phyloP scores from a whole-genome alignment of 768 basidiomycete genomes.

The Tylopilus cervinicoccineus region DNA sequence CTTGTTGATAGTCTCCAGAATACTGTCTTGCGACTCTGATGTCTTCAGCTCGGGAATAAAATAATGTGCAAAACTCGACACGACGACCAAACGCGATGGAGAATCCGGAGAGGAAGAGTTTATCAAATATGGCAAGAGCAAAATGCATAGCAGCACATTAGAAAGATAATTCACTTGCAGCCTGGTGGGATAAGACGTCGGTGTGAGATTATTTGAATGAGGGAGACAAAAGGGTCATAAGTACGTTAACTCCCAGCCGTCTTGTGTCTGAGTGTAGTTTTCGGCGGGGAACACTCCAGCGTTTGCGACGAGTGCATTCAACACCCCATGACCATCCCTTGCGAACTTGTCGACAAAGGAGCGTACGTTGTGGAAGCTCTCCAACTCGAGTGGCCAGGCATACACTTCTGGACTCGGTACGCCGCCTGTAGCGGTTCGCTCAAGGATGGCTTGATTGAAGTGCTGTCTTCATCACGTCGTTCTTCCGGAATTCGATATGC shows the following conservation, averaged over 20 bases:
- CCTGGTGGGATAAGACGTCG: constrained; percentile 14
- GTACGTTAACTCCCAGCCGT: constrained; percentile 48
- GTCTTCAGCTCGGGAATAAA: background rate
- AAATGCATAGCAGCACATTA: constrained; percentile 30
- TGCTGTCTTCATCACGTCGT: background rate
- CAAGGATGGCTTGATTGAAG: constrained; percentile 12
- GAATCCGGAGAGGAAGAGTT: constrained; percentile 19
- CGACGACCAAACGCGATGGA: constrained; percentile 27
- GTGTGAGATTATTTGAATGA: background rate
- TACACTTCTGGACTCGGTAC: constrained; percentile 12
- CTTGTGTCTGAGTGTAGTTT: constrained; percentile 31
- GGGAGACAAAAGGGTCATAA: constrained; percentile 1
- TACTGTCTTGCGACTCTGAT: constrained; percentile 6
- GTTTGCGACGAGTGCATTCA: constrained; percentile 32
- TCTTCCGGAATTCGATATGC: background rate
- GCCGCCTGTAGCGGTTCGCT: constrained; percentile 6
- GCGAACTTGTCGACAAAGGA: constrained; percentile 31
- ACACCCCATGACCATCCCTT: constrained; percentile 12
- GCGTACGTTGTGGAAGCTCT: constrained; percentile 28
- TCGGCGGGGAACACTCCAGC: constrained; percentile 19
- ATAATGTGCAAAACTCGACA: constrained; percentile 31
- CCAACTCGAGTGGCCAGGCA: constrained; percentile 33
- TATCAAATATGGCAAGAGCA: constrained; percentile 33
- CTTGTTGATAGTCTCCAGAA: constrained; percentile 25
- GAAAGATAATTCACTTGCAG: constrained; percentile 35